Base-by-base conservation (phyloP, 345 rosid species). In the Combretum micranthum region DNA sequence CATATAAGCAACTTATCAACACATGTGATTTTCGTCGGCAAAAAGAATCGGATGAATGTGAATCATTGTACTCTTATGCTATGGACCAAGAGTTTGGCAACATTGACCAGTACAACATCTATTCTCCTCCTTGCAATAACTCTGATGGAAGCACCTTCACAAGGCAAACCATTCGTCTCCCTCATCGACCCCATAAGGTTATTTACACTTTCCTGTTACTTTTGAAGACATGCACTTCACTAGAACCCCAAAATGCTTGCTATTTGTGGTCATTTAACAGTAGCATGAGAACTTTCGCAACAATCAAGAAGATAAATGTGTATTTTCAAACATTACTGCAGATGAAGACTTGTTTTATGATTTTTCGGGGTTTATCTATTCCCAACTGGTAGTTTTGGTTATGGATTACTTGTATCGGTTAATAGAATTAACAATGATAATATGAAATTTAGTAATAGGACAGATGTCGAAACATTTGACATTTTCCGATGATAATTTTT, bases 21-120 rank as follows among this genome's bases (percentile, higher is more conserved):
- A 78, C 90, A 2, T 94, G 99, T 12, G 90, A 87, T 70, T 94
- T 94, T 54, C 66, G 82, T 21, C 75, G 72, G 53, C 93, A 85
- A 67, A 85, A 84, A 69, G 90, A 85, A 53, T 85, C 99, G 4
- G 76, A 83, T 14, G 93, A 94, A 63, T 94, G 99, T 20, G 97
- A 90, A 68, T 85, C 97, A 4, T 25, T 87, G 58, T 94, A 90
- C 56, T 65, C 76, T 20, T 90, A 94, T 44, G 99, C 99, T 0
- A 94, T 94, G 97, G 95, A 90, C 62, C 77, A 81, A 59, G 99
- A 94, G 68, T 90, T 94, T 60, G 97, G 96, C 13, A 90, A 85
- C 66, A 94, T 94, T 48, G 97, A 94, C 58, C 99, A 94, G 77
- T 94, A 94, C 64, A 90, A 90, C 66, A 90, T 90, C 26, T 90